Conservation (phyloP, 2,329 filamentous ascomycete genomes). For the Teratosphaeria viscida region DNA sequence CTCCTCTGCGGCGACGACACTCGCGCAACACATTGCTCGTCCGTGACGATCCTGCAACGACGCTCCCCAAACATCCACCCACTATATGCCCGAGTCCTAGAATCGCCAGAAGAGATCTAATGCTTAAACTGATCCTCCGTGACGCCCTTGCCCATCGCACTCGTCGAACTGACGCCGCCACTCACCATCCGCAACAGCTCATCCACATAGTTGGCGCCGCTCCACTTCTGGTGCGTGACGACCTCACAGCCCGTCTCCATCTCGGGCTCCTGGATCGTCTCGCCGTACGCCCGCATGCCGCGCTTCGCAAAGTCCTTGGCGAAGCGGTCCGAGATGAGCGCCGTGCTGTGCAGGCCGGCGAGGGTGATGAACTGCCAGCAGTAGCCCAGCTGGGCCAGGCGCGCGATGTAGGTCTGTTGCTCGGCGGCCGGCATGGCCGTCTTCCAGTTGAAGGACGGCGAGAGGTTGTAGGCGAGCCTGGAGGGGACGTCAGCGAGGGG, state of each 20-base stretch:
- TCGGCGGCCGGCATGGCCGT: constrained; percentile 82
- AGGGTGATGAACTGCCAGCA: constrained; percentile 99
- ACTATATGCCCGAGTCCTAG: background rate
- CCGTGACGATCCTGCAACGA: background rate
- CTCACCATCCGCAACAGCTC: constrained; percentile 95
- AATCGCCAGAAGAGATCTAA: background rate
- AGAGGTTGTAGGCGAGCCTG: constrained; percentile 94
- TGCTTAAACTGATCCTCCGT: constrained; percentile 83
- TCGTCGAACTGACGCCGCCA: constrained; percentile 81
- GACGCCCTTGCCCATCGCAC: constrained; percentile 94
- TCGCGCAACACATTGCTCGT: background rate
- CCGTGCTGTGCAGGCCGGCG: constrained; percentile 89
- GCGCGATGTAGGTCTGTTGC: constrained; percentile 94
- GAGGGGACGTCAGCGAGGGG: constrained; percentile 9
- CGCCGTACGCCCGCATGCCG: constrained; percentile 93
- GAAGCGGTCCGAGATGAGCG: constrained; percentile 84
- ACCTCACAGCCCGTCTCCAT: constrained; percentile 86
- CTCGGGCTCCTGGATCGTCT: constrained; percentile 95
- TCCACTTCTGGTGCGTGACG: constrained; percentile 99
- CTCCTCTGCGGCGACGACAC: no score
- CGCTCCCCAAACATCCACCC: background rate
- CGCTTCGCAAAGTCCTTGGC: constrained; percentile 66
- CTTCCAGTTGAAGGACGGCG: constrained; percentile 99
- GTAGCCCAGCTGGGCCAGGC: constrained; percentile 80
- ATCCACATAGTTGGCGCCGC: constrained; percentile 87